These are phyloP conservation scores for Populus hybrid DNA, from an alignment of 441 rosid species.

Conservation along the genomic window DNA sequence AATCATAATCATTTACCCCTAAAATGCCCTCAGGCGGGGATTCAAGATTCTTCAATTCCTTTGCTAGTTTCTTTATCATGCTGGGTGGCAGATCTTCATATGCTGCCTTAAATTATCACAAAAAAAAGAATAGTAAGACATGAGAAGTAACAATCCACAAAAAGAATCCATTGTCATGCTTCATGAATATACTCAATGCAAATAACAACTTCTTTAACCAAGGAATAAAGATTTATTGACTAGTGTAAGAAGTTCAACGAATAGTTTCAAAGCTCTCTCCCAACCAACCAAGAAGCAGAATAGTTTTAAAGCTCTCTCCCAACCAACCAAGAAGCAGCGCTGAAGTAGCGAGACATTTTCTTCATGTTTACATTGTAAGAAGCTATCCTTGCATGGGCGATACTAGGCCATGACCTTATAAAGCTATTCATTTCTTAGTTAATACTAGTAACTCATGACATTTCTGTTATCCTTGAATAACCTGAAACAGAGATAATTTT, in stretches of 20 bases:
- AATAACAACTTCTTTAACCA: neutral
- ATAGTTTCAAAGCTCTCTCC: neutral
- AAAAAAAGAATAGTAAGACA: neutral
- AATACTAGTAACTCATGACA: neutral
- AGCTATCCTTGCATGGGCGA: neutral
- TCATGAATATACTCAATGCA: neutral
- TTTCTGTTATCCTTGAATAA: neutral
- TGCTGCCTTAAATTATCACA: slow-evolving; percentile 48
- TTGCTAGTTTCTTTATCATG: slow-evolving; percentile 82
- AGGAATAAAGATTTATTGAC: neutral
- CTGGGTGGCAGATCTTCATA: slow-evolving; percentile 94
- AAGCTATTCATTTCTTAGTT: neutral
- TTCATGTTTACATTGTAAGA: neutral
- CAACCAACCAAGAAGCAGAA: no score
- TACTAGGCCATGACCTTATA: neutral
- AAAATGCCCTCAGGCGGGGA: slow-evolving; percentile 41
- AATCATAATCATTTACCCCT: slow-evolving; percentile 33
- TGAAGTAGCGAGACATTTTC: neutral
- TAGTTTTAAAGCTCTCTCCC: neutral
- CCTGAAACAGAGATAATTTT: neutral
- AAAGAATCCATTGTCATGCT: neutral
- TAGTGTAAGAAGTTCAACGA: neutral
- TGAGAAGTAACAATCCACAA: neutral
- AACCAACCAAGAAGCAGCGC: no score
- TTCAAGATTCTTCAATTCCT: slow-evolving; percentile 81